Evolutionary conservation across 169 alveolate genomes (phyloP), one percentile per base, ranked within the genome.

Genomic region (Cryptosporidium tyzzeri): DNA sequence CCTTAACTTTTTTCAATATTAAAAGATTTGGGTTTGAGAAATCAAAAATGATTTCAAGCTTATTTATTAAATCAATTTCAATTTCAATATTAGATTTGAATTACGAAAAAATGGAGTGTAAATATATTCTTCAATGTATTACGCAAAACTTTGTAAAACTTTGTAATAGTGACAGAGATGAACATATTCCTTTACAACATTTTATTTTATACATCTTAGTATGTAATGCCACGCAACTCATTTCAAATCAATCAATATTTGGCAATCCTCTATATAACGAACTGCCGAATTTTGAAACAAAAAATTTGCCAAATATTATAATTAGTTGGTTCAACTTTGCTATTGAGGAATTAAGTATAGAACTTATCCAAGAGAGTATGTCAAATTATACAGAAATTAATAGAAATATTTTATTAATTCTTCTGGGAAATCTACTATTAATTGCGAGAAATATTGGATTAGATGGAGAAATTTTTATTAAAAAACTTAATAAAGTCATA

Each of bases 11-110:
- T 55, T 53, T 44, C 35, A 31, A 29, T 9, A 59, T 14, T 16
- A 48, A 65, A 0, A 65, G 12, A 65, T 51, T 65, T n/a, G 71
- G 50, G 7, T 65, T 65, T 65, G 71, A 65, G 50, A 35, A 65
- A 35, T 65, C 53, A 21, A 53, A 33, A 31, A 9, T 62, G 21
- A n/a, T 73, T 33, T 35, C 86, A 7, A 16, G 31, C 14, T 18
- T 73, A 26, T n/a, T 51, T 8, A 7, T 73, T 16, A 33, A 58
- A 29, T 35, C 58, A 1, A 73, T 73, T 14, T 73, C 86, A 55
- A 73, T 73, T 39, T 73, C 68, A 55, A 53, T 73, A 16, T 37
- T 73, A n/a, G 35, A 73, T 37, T 37, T 35, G 26, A 73, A n/a
- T 18, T 4, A 35, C 7, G 86, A 73, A 71, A 21, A 33, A 7